Base-by-base conservation (phyloP, 2,329 filamentous ascomycete genomes). In the Mycocentrospora acerina region DNA sequence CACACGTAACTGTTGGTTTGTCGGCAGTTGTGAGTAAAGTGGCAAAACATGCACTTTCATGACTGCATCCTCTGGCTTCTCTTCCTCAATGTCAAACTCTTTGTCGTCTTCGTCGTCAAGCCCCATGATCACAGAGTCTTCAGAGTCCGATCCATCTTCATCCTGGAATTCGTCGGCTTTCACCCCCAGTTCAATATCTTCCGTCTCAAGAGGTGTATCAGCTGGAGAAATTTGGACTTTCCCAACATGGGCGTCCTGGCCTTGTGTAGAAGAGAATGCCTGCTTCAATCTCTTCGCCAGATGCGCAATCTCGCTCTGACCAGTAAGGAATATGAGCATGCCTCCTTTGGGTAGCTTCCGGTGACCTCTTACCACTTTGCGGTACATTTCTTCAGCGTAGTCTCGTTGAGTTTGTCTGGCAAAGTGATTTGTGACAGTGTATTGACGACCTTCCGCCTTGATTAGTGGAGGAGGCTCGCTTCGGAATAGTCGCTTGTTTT, bases 261-360 rank as follows among this genome's bases (percentile, higher is more conserved):
- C 73, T 30, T 76, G 77, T 16, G 70, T 73, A 14, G 69, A 70
- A 29, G 59, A 79, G 73, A 76, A 88, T 73, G 81, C 76, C 33
- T 85, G 75, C 59, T 85, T 89, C 17, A 98, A 70, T 25, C 79
- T 80, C 64, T 90, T 93, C 48, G 84, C 85, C n/a, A 98, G 75
- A 32, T 86, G 80, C 28, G 81, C 76, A 43, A 98, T 98, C 63
- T 98, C 94, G 49, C 89, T 88, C 53, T 95, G 88, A 0, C 93
- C 90, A 0, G 93, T 98, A 36, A 98, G 71, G 59, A 98, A 98
- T 1, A 97, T 89, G 15, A 98, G 78, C 62, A 98, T 93, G 7
- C 87, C 89, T 8, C 93, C 93, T 0, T 86, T 83, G 2, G 93
- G 93, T 7, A 98, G 76, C 63, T 96, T 95, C 46, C 81, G 82